phyloP scores from a whole-genome alignment of 495 filamentous ascomycete genomes.

The Penicillium steckii region DNA sequence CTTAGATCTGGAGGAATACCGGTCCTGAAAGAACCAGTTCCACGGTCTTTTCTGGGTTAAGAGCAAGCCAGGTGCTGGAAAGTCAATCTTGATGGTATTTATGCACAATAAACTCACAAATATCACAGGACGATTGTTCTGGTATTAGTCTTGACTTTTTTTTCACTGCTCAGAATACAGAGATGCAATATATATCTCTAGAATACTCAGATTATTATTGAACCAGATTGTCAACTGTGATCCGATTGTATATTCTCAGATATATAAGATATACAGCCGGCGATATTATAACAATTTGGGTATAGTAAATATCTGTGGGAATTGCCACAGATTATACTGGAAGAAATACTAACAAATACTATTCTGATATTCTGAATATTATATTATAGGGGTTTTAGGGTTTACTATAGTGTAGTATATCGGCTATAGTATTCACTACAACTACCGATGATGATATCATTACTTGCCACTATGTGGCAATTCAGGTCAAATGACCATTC shows the following conservation, averaged over 20 bases:
- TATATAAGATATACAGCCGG: conserved; percentile 2
- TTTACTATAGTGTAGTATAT: too few relatives aligned
- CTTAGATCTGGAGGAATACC: conserved; percentile 25
- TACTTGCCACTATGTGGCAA: too few relatives aligned
- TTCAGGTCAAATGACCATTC: too few relatives aligned
- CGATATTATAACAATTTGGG: conserved; percentile 3
- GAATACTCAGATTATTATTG: conserved; percentile 12
- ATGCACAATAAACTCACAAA: conserved; percentile 4
- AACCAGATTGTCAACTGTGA: conserved; percentile 5
- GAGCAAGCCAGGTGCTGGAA: conserved; percentile 48
- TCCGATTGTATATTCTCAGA: not conserved
- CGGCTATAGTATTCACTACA: too few relatives aligned
- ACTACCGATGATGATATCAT: too few relatives aligned
- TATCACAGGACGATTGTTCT: not conserved
- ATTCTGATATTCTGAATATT: too few relatives aligned
- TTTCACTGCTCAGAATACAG: conserved; percentile 8
- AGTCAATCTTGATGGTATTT: conserved; percentile 42
- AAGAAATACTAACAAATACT: not conserved
- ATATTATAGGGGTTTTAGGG: too few relatives aligned
- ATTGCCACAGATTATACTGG: conserved; percentile 5
- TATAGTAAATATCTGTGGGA: conserved; percentile 2
- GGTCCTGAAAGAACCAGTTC: conserved; percentile 23
- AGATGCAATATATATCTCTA: conserved; percentile 6
- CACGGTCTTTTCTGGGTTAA: conserved; percentile 43
- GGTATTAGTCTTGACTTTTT: conserved; percentile 6